Evolutionary conservation across 352 stramenopile genomes (phyloP), one percentile per base, ranked within the genome.

Genomic region (Phytophthora ramorum): DNA sequence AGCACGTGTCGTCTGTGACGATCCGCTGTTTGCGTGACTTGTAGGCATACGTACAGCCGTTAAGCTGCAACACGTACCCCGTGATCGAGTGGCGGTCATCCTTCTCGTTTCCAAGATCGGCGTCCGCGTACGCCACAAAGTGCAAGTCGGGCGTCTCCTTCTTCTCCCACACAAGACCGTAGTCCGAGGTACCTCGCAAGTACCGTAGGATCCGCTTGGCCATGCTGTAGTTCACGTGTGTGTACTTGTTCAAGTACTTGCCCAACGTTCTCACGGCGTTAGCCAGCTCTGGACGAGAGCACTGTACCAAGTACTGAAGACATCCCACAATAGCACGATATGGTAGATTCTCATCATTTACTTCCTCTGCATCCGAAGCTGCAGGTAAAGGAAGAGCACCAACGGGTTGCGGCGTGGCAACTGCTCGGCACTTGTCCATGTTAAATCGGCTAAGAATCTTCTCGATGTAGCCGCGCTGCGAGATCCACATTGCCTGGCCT

Each of bases 21-120:
- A 62, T 47, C 16, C 20, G 28, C 13, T 54, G 41, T 12, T 32
- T 51, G 4, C 20, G n/a, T 0, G 32, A 48, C 43, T 62, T 62
- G 54, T 48, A 62, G 0, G 43, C 54, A 8, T 48, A 53, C 2
- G 30, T 48, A 4, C 28, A 53, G 2, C 41, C 54, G 19, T 47
- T 54, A 1, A 62, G 10, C 30, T 62, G 30, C 43, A 54, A 38
- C 7, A 62, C 54, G 24, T 47, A 62, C 0, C 54, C 54, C 5
- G 54, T 48, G 10, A 54, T 53, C 9, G 54, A 62, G 12, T 40
- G n/a, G 0, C 44, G 26, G 7, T 14, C 43, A 28, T 62, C 35
- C 19, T 47, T 53, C 16, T 62, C 43, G 19, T 54, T 62, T 2
- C 44, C 7, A 1, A 62, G 19, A 26, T 54, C 43, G 0, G 41